phyloP scores from a whole-genome alignment of 2,329 filamentous ascomycete genomes.

The Ophiognomonia clavigignenti-juglandacearum region DNA sequence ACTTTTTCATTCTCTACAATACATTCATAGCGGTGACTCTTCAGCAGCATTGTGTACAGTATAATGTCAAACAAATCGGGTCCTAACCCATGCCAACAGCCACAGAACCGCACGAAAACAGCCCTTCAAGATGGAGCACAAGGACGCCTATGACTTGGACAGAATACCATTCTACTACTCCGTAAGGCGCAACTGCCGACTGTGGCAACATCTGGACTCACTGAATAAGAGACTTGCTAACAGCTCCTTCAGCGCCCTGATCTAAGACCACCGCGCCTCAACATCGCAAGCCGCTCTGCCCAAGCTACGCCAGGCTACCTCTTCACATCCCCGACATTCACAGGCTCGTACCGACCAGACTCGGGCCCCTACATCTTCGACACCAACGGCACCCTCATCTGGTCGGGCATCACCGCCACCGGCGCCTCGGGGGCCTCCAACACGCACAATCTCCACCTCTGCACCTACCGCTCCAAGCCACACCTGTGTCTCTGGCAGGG shows the following conservation, averaged over 20 bases:
- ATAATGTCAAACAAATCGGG: neutral
- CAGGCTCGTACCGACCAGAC: constrained; percentile 6
- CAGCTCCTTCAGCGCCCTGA: constrained; percentile 7
- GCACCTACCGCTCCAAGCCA: constrained; percentile 1
- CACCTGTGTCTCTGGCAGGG: constrained; percentile 11
- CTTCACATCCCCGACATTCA: constrained; percentile 3
- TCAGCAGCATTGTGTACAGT: neutral
- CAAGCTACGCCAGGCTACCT: constrained; percentile 7
- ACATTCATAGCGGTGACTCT: neutral
- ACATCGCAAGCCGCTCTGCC: neutral
- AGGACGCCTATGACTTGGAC: neutral
- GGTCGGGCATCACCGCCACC: constrained; percentile 3
- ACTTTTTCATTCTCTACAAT: neutral
- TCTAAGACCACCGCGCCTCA: constrained; percentile 8
- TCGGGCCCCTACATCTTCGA: constrained; percentile 11
- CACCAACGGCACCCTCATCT: constrained; percentile 8
- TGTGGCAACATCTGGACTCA: neutral
- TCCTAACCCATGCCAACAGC: neutral
- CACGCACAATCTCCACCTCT: constrained; percentile 4
- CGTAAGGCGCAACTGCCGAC: too few relatives aligned
- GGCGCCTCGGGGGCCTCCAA: neutral
- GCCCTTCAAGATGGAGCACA: neutral
- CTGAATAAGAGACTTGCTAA: neutral
- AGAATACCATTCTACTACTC: constrained; percentile 13
- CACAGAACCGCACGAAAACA: neutral